Evolutionary conservation across 495 filamentous ascomycete species (phyloP), one percentile per base, ranked within the genome.

Genomic region (Penicillium manginii): DNA sequence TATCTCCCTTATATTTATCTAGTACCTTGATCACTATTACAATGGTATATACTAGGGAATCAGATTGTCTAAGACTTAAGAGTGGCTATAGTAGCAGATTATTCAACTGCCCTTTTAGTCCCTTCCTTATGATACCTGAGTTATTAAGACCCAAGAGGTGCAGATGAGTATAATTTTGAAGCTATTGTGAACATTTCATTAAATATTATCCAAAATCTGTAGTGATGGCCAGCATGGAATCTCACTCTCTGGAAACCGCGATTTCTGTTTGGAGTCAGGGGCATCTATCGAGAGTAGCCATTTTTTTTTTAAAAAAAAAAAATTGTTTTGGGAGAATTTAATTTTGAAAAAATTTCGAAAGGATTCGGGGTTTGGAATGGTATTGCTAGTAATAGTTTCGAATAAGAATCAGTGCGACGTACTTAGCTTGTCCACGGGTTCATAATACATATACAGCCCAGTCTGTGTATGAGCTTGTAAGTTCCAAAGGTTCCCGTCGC

Each of bases 21-120:
- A 85, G 64, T 49, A 81, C 82, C 59, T 84, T 79, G 39, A 84
- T 64, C 12, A 83, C 72, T 23, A 83, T 67, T 4, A 75, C 52
- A 8, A 71, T 17, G 19, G 21, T 60, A 46, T 31, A 54, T 11
- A 26, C 33, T 49, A 61, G 45, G 4, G 15, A 0, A 35, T 1
- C 12, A 12, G 18, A 22, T 35, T 21, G 42, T 2, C 42, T 18
- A 1, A 63, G 54, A 10, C 33, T 33, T 14, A 29, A 29, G 0
- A 83, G 62, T 17, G 78, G 78, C 22, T 73, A 35, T 49, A 79
- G 55, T 56, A 84, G 63, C 7, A 85, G 73, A 58, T 78, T 72
- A 10, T 79, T 62, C 58, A 79, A 84, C 60, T 85, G 83, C 2
- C 78, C 64, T n/a, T 52, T 43, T 18, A 81, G 39, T 12, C 66